Evolutionary conservation across 139 green algal genomes (phyloP), one percentile per base, ranked within the genome.

Genomic region (Ettlia oleoabundans): DNA sequence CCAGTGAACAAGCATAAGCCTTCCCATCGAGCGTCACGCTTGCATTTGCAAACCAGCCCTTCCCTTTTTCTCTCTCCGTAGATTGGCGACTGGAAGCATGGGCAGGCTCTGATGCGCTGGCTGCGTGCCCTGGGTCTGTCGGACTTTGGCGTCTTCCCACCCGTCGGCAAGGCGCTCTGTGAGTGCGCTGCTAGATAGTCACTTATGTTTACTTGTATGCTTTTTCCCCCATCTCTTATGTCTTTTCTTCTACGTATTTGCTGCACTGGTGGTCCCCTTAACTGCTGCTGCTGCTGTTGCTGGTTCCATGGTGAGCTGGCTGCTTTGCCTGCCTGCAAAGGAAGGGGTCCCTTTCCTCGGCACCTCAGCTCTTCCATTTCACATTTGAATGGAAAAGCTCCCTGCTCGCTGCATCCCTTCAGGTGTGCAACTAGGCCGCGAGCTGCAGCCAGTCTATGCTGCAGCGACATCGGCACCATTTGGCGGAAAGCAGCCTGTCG

Each of bases 1-100:
- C 58, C 24, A 32, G 24, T 33, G 22, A 67, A 67, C 58, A 67
- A 30, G 7, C 58, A 30, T 33, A 30, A 15, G 21, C 58, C n/a
- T n/a, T n/a, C n/a, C n/a, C n/a, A n/a, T n/a, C n/a, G n/a, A n/a
- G n/a, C n/a, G n/a, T n/a, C n/a, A n/a, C n/a, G n/a, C n/a, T n/a
- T 67, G 58, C 58, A 67, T 67, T 30, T 7, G 58, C 7, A n/a
- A 33, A 21, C 58, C 18, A 21, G 47, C 15, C 13, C 47, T 15
- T 15, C 47, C 10, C 47, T 15, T 15, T 15, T 58, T 15, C 47
- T 58, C 47, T 40, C 35, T 41, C 26, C 82, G 51, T 84, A 92
- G 89, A 86, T 89, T 42, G 84, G 85, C 55, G 89, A 85, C 26
- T 92, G 86, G 86, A 79, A 84, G 9, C 71, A 58, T 1, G 88